Evolutionary conservation across 2,329 filamentous ascomycete species (phyloP), one percentile per base, ranked within the genome.

Genomic region (Fusarium staphyleae): DNA sequence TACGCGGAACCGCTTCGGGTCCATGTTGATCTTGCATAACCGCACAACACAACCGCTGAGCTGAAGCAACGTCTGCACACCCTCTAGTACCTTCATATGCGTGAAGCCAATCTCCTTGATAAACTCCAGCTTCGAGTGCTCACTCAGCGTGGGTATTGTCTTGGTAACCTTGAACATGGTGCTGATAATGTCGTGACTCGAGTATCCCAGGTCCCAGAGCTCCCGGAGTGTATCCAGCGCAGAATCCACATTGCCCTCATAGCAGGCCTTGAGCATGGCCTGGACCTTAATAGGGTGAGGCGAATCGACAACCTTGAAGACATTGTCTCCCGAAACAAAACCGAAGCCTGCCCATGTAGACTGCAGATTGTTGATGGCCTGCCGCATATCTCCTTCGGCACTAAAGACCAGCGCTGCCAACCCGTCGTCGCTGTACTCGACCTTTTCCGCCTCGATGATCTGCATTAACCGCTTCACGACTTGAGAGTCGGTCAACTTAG

Each of bases 131-230:
- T 97, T 97, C 13, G 92, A 87, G 74, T 98, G 92, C 76, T 99
- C 95, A 63, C 91, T 95, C 50, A 99, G 78, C 2, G 89, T 91
- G 2, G 91, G 90, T 54, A 98, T 92, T 2, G 92, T 96, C 80
- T 98, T 99, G 37, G 95, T 98, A 55, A 99, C 95, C 69, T 89
- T 88, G 81, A 99, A 98, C 95, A 99, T 99, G 57, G 93, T 99
- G 76, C 90, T 96, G 74, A 99, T 96, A 66, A 99, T 96, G 74
- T 99, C 95, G 77, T 99, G 93, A 66, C 91, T 96, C n/a, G 91
- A 96, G 77, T 99, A 99, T 12, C 95, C 95, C 55, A 98, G 78
- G 55, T 89, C 86, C 93, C 95, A 99, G 34, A 99, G 81, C 77
- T 98, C 95, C 65, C 91, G 90, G 61, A 99, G 77, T 4, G 84